Evolutionary conservation across 176 grass and related monocot genomes (phyloP), one percentile per base, ranked within the genome.

Genomic region (Secale cereale): DNA sequence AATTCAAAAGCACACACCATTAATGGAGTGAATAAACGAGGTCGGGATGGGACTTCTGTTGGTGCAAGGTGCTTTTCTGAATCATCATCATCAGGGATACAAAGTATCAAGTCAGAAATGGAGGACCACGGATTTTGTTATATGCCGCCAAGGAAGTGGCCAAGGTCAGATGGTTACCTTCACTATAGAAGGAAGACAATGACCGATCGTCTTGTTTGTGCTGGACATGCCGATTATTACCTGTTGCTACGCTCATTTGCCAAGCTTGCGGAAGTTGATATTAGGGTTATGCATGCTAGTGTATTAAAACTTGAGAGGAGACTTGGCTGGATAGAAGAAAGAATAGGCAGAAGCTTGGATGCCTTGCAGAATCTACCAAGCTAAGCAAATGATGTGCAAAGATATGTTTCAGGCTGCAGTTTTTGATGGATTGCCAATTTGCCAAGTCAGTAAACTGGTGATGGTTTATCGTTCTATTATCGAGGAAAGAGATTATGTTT

Each of bases 151-250:
- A 91, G 81, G 79, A 50, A 69, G 36, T 62, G 36, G 7, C 72
- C 30, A 74, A 85, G 69, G 36, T 87, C 79, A 62, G 84, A 94
- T 88, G 89, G 87, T 66, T 94, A 98, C 83, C 76, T 98, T 93
- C 84, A 67, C 36, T 98, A 98, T 68, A 85, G 28, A 68, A 85
- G 91, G 77, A 79, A 67, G 80, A 85, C 7, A 67, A 9, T 77
- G 69, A 63, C 36, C 2, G 87, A 88, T 31, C 79, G 67, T 71
- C 86, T 90, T 75, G 45, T 85, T 84, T 92, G 83, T 85, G 95
- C 45, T n/a, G 87, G 67, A 57, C 93, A 98, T 89, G 87, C 91
- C 80, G 96, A 98, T 90, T 98, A 94, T 82, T 95, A 95, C 78
- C 87, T 98, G 37, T 65, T 98, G 70, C 30, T 98, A 76, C 89